These are phyloP conservation scores for Irpex rosettiformis DNA, from an alignment of 1,284 basidiomycete species.

Conservation along the genomic window DNA sequence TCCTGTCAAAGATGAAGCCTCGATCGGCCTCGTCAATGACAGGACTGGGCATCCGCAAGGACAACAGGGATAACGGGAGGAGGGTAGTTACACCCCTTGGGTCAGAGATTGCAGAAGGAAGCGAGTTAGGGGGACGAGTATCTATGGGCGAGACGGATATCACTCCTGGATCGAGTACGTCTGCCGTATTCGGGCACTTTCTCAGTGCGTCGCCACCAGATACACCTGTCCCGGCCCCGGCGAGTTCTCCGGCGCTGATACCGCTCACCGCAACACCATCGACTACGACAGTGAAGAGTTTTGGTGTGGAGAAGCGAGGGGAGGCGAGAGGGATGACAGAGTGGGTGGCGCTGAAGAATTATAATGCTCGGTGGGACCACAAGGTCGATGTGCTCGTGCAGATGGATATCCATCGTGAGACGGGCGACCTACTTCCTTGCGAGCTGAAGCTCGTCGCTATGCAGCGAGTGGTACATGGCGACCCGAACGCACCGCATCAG, in stretches of 20 bases:
- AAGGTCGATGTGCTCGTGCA: constrained; percentile 54
- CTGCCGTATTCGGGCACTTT: constrained; percentile 11
- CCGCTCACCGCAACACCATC: constrained; percentile 2
- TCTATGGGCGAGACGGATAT: constrained; percentile 12
- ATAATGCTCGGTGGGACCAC: constrained; percentile 57
- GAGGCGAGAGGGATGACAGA: constrained; percentile 51
- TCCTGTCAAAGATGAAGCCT: constrained; percentile 35
- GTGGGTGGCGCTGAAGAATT: constrained; percentile 55
- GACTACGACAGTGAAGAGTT: neutral
- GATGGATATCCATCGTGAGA: constrained; percentile 58
- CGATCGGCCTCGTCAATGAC: constrained; percentile 29
- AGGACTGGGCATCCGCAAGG: constrained; percentile 18
- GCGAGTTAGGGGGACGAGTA: constrained; percentile 4
- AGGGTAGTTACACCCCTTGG: constrained; percentile 17
- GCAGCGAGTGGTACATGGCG: constrained; percentile 53
- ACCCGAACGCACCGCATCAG: constrained; percentile 48
- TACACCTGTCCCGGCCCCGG: constrained; percentile 1
- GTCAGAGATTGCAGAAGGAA: constrained; percentile 22
- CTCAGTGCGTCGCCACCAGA: constrained; percentile 10
- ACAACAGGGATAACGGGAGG: constrained; percentile 33
- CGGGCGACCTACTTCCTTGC: constrained; percentile 48
- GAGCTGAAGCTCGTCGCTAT: constrained; percentile 65
- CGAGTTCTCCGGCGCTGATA: neutral
- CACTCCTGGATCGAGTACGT: constrained; percentile 3
- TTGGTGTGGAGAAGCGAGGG: constrained; percentile 8